phyloP scores from a whole-genome alignment of 805 yeast species.

The Kodamaea laetipori region DNA sequence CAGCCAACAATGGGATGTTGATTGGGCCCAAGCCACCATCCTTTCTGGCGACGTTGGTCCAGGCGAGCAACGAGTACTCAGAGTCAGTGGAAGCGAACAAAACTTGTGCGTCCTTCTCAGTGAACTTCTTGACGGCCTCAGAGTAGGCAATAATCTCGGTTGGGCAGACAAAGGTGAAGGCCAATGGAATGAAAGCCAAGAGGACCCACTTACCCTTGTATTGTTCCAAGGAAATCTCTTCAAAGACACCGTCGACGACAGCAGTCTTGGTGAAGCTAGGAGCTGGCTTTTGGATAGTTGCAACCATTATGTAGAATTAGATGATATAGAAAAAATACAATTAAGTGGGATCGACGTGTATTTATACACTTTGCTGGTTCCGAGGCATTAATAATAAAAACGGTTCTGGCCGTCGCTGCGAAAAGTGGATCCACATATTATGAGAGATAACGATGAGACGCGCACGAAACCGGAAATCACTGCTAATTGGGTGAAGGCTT shows the following conservation, averaged over 20 bases:
- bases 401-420: no score
- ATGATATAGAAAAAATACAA: background rate
- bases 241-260: slow-evolving; percentile 94
- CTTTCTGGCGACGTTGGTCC: slow-evolving; percentile 96
- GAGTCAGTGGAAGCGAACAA: slow-evolving; percentile 98
- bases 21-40: slow-evolving; percentile 98
- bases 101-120: slow-evolving; percentile 83
- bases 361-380: slow-evolving; percentile 4
- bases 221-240: slow-evolving; percentile 91
- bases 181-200: slow-evolving; percentile 96
- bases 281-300: slow-evolving; percentile 92
- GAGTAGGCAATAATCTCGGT: slow-evolving; percentile 99
- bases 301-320: slow-evolving; percentile 60
- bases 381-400: no score
- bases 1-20: slow-evolving; percentile 92
- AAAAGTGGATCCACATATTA: no score
- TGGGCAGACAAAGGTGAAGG: slow-evolving; percentile 99
- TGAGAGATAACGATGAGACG: no score
- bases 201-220: slow-evolving; percentile 98
- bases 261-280: slow-evolving; percentile 96
- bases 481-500: no score
- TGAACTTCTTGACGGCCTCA: slow-evolving; percentile 88
- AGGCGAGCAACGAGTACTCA: slow-evolving; percentile 94
- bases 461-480: no score
- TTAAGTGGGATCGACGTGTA: background rate